Evolutionary conservation across 148 eudicot species (phyloP).

Genomic region (Amaranthus cruentus): DNA sequence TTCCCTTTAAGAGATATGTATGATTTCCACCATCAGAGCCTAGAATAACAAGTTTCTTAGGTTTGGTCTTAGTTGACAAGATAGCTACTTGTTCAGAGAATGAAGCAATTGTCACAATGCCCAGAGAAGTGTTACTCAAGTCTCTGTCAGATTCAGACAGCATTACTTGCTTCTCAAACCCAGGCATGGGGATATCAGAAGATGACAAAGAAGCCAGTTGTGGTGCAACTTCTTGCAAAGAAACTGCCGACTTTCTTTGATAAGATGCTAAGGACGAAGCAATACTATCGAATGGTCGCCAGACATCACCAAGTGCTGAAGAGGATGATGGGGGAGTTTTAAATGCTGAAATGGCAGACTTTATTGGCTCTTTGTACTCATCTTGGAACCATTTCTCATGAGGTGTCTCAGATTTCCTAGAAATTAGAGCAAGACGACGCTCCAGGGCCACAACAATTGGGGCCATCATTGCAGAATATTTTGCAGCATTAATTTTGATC

Average conservation of each 20-base stretch:
- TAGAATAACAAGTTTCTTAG: conserved; percentile 79
- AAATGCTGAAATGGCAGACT: conserved; percentile 63
- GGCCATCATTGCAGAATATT: conserved; percentile 99
- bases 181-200: conserved; percentile 98
- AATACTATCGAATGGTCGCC: conserved; percentile 89
- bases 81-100: conserved; percentile 73
- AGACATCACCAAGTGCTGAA: conserved; percentile 77
- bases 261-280: conserved; percentile 85
- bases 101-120: conserved; percentile 82
- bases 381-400: conserved; percentile 93
- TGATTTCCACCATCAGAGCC: conserved; percentile 95
- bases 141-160: conserved; percentile 54
- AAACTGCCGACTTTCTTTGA: conserved; percentile 81
- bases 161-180: conserved; percentile 78
- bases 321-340: conserved; percentile 75
- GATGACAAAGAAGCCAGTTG: conserved; percentile 71
- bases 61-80: conserved; percentile 92
- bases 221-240: conserved; percentile 85
- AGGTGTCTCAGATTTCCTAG: conserved; percentile 83
- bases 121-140: conserved; percentile 39
- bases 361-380: conserved; percentile 69
- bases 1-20: conserved; percentile 90
- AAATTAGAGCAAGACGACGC: conserved; percentile 82
- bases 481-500: conserved; percentile 87
- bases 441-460: conserved; percentile 91